These are phyloP conservation scores for Scenedesmus sp. DNA, from an alignment of 163 green algal genomes.

Conservation along the genomic window DNA sequence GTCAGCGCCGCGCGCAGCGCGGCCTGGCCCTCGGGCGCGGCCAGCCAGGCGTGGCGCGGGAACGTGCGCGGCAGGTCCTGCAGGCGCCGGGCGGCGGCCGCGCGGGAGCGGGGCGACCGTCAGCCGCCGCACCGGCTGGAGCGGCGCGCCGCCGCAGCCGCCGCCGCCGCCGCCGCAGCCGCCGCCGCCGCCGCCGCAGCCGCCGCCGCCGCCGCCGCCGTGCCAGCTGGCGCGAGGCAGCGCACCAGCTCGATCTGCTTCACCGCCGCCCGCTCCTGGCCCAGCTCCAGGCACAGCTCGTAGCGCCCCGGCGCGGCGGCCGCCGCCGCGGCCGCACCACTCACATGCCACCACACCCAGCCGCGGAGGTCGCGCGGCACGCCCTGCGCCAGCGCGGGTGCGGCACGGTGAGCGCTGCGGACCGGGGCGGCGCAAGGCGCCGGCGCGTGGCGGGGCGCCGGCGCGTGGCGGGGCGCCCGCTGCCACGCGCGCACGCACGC, in stretches of 20 bases:
- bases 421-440: too few relatives aligned
- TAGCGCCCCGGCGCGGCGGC: slow-evolving; percentile 23
- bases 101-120: too few relatives aligned
- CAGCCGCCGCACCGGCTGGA: too few relatives aligned
- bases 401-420: neutral
- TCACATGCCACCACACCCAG: slow-evolving; percentile 46
- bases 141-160: too few relatives aligned
- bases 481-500: too few relatives aligned
- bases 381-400: slow-evolving; percentile 25
- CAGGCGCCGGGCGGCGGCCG: neutral
- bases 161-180: too few relatives aligned
- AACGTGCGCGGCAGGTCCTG: slow-evolving; percentile 88
- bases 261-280: slow-evolving; percentile 1
- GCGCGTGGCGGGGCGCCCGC: too few relatives aligned
- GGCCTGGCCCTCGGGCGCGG: slow-evolving; percentile 61
- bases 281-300: slow-evolving; percentile 18
- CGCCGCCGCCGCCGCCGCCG: neutral
- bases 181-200: neutral
- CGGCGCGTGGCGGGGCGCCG: too few relatives aligned
- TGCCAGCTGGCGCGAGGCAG: too few relatives aligned
- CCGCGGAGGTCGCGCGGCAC: slow-evolving; percentile 39
- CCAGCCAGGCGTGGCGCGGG: slow-evolving; percentile 71
- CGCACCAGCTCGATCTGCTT: slow-evolving; percentile 36
- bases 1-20: slow-evolving; percentile 74
- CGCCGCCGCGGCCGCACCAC: slow-evolving; percentile 19